Percentiles rank a stretch among this genome's conserved stretches.
Evolutionary conservation across 495 filamentous ascomycete species (phyloP).

Genomic region (Usnea hakonensis): DNA sequence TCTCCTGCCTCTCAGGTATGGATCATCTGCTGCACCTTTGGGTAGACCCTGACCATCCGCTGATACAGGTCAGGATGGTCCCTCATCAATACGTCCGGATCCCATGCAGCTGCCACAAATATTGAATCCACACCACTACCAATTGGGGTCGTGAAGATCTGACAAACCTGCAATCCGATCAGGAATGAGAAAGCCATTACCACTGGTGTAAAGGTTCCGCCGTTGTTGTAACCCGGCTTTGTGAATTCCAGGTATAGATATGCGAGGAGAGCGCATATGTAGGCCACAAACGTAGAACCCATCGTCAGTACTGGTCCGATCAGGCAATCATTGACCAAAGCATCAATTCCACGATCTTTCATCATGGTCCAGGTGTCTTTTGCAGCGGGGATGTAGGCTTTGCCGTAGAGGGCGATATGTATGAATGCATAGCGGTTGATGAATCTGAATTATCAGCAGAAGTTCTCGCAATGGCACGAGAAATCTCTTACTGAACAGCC

Average conservation of each 20-base stretch:
- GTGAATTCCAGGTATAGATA: constrained; percentile 82
- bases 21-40: constrained; percentile 67
- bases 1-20: constrained; percentile 39
- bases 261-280: constrained; percentile 69
- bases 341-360: constrained; percentile 84
- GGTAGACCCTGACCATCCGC: constrained; percentile 70
- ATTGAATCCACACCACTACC: constrained; percentile 61
- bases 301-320: constrained; percentile 85
- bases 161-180: constrained; percentile 77
- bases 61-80: constrained; percentile 77
- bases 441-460: constrained; percentile 21
- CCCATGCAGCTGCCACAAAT: constrained; percentile 83
- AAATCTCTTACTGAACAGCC: constrained; percentile 66
- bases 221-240: constrained; percentile 64
- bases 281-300: constrained; percentile 76
- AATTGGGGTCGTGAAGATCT: constrained; percentile 78
- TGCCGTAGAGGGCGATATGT: constrained; percentile 87
- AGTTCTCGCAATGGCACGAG: background rate
- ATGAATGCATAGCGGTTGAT: constrained; percentile 78
- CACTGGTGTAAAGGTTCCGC: constrained; percentile 63
- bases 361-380: constrained; percentile 89
- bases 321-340: constrained; percentile 81
- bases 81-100: constrained; percentile 74
- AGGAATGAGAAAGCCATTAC: constrained; percentile 79
- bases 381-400: constrained; percentile 72